phyloP scores from a whole-genome alignment of 2,329 filamentous ascomycete species.

The Diaporthe sp. region DNA sequence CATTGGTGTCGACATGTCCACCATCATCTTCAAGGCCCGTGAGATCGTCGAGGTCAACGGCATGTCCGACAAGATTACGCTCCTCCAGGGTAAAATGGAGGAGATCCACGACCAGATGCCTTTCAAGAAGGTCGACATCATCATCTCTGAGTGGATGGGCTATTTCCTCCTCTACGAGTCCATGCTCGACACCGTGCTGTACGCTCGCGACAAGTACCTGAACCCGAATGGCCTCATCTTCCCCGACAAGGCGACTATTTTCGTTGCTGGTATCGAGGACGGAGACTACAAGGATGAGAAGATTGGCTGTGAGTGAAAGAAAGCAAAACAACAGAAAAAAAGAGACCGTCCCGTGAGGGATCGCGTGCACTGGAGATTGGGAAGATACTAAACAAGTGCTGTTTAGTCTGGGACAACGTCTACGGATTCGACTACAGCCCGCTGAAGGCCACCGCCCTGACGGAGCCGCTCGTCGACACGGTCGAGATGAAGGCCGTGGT shows the following conservation, averaged over 20 bases:
- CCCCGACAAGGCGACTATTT: constrained; percentile 98
- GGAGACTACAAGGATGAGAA: constrained; percentile 99
- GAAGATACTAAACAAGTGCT: constrained; percentile 20
- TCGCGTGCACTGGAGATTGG: neutral
- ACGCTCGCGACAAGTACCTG: constrained; percentile 94
- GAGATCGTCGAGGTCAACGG: constrained; percentile 96
- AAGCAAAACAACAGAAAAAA: neutral
- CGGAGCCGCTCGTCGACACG: constrained; percentile 96
- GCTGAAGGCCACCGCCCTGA: constrained; percentile 92
- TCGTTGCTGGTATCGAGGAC: constrained; percentile 96
- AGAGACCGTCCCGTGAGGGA: neutral
- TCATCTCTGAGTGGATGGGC: constrained; percentile 99
- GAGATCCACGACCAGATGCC: constrained; percentile 84
- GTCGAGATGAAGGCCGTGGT: constrained; percentile 98
- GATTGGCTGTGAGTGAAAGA: constrained; percentile 86
- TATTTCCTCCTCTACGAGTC: constrained; percentile 99
- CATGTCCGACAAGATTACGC: constrained; percentile 94
- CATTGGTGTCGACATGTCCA: constrained; percentile 99
- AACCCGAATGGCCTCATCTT: constrained; percentile 92
- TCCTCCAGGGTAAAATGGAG: constrained; percentile 99
- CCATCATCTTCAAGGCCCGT: constrained; percentile 97
- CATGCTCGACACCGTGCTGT: constrained; percentile 98
- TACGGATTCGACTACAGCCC: constrained; percentile 98
- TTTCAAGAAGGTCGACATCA: constrained; percentile 97
- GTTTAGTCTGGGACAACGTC: constrained; percentile 96